Percentiles rank a stretch among this genome's conserved stretches.
Evolutionary conservation across 192 early-diverging fungal species (phyloP).

Genomic region (Coemansia nantahalensis): DNA sequence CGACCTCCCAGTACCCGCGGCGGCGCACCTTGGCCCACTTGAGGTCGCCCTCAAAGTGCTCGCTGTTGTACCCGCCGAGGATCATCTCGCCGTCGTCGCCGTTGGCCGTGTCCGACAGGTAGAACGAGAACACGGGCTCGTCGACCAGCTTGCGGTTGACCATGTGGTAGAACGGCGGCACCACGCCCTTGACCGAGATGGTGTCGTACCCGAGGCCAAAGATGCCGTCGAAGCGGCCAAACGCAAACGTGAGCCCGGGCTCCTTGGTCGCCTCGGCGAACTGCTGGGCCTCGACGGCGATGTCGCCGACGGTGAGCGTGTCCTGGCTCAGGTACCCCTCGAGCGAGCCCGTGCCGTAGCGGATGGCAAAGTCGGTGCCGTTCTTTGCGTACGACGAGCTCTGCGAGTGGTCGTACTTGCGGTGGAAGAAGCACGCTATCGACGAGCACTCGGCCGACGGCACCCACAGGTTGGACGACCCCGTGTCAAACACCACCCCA

Average conservation of each 20-base stretch:
- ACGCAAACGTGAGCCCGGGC: slow-evolving; percentile 92
- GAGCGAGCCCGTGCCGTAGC: slow-evolving; percentile 88
- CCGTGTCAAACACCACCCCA: slow-evolving; percentile 92
- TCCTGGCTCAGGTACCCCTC: slow-evolving; percentile 94
- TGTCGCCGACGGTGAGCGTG: slow-evolving; percentile 69
- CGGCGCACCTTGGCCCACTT: slow-evolving; percentile 83
- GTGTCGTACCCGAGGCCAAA: slow-evolving; percentile 87
- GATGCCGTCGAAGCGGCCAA: slow-evolving; percentile 97
- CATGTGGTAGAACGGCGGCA: slow-evolving; percentile 95
- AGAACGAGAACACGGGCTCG: slow-evolving; percentile 89
- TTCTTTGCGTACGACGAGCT: slow-evolving; percentile 81
- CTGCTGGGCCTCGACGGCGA: slow-evolving; percentile 65
- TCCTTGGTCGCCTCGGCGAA: slow-evolving; percentile 98
- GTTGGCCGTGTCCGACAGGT: slow-evolving; percentile 71
- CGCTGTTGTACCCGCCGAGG: slow-evolving; percentile 81
- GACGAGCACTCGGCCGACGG: slow-evolving; percentile 90
- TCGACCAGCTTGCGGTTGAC: slow-evolving; percentile 77
- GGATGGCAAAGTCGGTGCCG: slow-evolving; percentile 93
- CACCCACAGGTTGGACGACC: slow-evolving; percentile 95
- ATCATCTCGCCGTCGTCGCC: slow-evolving; percentile 76
- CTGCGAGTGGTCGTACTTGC: slow-evolving; percentile 78
- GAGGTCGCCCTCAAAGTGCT: slow-evolving; percentile 69
- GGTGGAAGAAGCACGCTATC: slow-evolving; percentile 95
- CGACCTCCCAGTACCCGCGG: slow-evolving; percentile 98
- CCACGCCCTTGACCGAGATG: slow-evolving; percentile 83